Base-by-base conservation (phyloP, 371 early-diverging fungal species). In the Mortierella sp. region DNA sequence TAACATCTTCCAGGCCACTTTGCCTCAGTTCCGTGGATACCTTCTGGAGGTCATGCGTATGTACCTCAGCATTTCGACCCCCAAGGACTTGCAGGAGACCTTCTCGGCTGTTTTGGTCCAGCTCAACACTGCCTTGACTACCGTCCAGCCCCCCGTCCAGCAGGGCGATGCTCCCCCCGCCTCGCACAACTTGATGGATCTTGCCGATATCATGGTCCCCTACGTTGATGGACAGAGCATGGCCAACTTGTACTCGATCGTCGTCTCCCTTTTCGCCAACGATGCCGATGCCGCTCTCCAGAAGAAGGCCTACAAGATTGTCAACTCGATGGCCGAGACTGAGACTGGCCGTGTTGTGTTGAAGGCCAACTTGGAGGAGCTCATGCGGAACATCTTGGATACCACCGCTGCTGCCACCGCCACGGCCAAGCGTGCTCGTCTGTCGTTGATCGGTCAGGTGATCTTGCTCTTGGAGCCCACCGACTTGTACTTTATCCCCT, bases 241-340 rank as follows among this genome's bases (percentile, higher is more conserved):
- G 44, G 88, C 88, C 71, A 87, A 89, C 76, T 84, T 96, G 55
- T 91, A 93, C 82, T 90, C 91, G 27, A 90, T 91, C 29, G 90
- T 93, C 3, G 79, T 90, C n/a, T 88, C 91, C 18, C 83, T 94
- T 46, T 88, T 95, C 24, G 88, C 87, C 70, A 91, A 93, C 72
- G 93, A 93, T 78, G 91, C 91, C 12, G 97, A 97, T 73, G 88
- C 94, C 0, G 90, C 92, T 3, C 88, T 98, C 32, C 99, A 98
- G 88, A 99, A 99, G 93, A 97, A 97, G 89, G 96, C 96, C 1
- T 98, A 99, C 92, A 96, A 97, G 90, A 91, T 95, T 7, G 90
- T 98, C 29, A 89, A 91, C 76, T 92, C 93, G 48, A 87, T 96
- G 82, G 88, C 95, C 60, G 88, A 83, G 29, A 83, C 79, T 18